A percentile compares a stretch with the other conserved stretches of the same genome.
Evolutionary conservation across 768 basidiomycete species (phyloP).

Genomic region (Leccinum truebloodii): DNA sequence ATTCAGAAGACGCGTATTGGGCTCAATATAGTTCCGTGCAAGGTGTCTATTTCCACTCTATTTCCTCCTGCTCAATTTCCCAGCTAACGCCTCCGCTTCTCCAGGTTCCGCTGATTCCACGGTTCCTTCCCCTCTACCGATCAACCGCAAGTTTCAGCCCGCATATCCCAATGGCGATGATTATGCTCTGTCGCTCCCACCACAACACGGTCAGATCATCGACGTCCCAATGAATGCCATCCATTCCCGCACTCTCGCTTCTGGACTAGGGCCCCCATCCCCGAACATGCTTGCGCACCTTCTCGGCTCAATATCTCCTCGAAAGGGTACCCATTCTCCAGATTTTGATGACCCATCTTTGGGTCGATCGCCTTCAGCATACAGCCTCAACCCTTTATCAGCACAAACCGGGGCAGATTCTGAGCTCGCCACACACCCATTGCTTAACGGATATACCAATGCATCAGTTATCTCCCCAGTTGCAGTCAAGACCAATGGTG

Average conservation of each 20-base stretch:
- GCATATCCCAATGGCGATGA: conserved; percentile 5
- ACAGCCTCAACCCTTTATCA: conserved; percentile 11
- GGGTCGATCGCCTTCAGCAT: conserved; percentile 9
- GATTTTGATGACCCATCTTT: conserved; percentile 9
- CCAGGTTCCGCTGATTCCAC: conserved; percentile 75
- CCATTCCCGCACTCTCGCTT: conserved; percentile 13
- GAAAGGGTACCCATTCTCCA: conserved; percentile 19
- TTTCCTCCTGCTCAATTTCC: conserved; percentile 3
- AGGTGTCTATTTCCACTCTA: conserved; percentile 43
- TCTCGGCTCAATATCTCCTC: conserved; percentile 28
- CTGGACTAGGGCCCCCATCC: conserved; percentile 26
- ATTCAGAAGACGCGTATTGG: conserved; percentile 69
- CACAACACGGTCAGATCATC: conserved; percentile 10
- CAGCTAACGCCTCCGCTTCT: conserved; percentile 6
- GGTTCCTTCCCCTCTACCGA: conserved; percentile 49
- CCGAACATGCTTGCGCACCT: conserved; percentile 27
- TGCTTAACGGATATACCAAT: conserved; percentile 11
- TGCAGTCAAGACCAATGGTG: conserved; percentile 14
- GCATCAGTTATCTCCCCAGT: conserved; percentile 18
- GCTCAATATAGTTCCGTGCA: conserved; percentile 70
- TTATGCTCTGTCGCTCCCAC: conserved; percentile 3
- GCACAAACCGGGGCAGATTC: conserved; percentile 24
- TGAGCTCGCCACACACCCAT: conserved; percentile 26
- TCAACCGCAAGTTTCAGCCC: conserved; percentile 29
- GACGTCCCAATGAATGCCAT: conserved; percentile 22